Percentiles rank a stretch among this genome's conserved stretches.
Evolutionary conservation across 768 basidiomycete genomes (phyloP).

Genomic region (Mycena polygramma): DNA sequence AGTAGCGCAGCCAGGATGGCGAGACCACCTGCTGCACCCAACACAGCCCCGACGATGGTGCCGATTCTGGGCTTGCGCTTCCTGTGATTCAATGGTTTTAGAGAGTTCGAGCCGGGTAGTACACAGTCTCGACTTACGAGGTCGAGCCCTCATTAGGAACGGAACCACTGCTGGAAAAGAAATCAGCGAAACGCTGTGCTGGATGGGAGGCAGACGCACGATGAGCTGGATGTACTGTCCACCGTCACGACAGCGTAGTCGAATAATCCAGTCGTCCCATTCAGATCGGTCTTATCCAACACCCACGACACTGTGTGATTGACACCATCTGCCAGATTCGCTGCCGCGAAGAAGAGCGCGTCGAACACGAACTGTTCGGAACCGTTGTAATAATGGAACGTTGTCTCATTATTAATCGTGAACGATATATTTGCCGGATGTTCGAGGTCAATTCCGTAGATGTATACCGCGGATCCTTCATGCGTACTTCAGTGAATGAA

Average conservation of each 20-base stretch:
- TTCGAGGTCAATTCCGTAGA: slow-evolving; percentile 3
- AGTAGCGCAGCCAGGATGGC: background rate
- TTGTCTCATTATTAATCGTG: background rate
- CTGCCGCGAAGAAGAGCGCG: slow-evolving; percentile 1
- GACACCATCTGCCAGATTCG: background rate
- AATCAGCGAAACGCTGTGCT: background rate
- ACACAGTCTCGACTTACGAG: background rate
- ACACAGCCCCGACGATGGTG: background rate
- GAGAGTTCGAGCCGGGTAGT: background rate
- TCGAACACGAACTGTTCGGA: background rate
- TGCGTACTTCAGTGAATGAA: too few species aligned
- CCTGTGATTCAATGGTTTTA: background rate
- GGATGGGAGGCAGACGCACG: background rate
- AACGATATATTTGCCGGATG: slow-evolving; percentile 3
- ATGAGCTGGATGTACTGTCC: background rate
- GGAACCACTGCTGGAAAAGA: background rate
- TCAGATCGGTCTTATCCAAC: background rate
- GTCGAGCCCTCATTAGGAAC: background rate
- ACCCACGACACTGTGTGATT: slow-evolving; percentile 9
- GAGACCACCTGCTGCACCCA: background rate
- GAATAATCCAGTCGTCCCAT: background rate
- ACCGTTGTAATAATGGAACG: slow-evolving; percentile 10
- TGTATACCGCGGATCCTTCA: background rate
- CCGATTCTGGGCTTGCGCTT: background rate
- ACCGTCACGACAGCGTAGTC: slow-evolving; percentile 1